Conservation (phyloP, 2,329 filamentous ascomycete species). For the Aspergillus ochraceus region DNA sequence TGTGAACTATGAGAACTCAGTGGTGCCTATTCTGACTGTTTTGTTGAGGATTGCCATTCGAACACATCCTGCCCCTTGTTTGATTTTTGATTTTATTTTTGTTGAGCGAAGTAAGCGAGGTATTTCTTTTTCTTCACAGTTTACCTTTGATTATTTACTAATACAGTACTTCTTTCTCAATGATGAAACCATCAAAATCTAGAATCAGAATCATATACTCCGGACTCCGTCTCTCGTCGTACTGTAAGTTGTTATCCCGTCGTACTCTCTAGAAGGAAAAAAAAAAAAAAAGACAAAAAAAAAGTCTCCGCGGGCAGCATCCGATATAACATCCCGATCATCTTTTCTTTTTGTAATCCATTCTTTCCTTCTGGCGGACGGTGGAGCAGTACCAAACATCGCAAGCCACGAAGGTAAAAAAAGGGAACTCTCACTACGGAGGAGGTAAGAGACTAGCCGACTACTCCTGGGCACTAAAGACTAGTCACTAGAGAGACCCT, state of each 20-base stretch:
- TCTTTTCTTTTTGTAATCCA: constrained; percentile 2
- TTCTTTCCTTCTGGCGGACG: too few relatives aligned
- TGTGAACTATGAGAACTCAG: too few relatives aligned
- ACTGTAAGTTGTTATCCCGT: not conserved
- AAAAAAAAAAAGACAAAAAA: not conserved
- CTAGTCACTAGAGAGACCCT: not conserved
- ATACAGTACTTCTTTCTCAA: too few relatives aligned
- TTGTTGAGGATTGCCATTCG: not conserved
- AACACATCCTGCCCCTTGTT: too few relatives aligned
- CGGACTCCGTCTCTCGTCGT: constrained; percentile 1
- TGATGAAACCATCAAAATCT: too few relatives aligned
- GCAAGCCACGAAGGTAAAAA: too few relatives aligned
- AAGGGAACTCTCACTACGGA: not conserved
- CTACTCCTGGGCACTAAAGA: not conserved
- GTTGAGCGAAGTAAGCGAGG: too few relatives aligned
- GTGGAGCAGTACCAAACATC: constrained; percentile 12
- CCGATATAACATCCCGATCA: constrained; percentile 16
- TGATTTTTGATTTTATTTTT: too few relatives aligned
- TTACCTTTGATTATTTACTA: too few relatives aligned
- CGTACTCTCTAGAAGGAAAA: too few relatives aligned
- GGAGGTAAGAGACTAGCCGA: not conserved
- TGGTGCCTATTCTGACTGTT: not conserved
- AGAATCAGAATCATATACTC: not conserved
- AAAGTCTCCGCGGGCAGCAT: constrained; percentile 4
- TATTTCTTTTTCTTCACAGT: too few relatives aligned